Evolutionary conservation across 2,329 filamentous ascomycete genomes (phyloP).

Genomic region (Tolypocladium ovalisporum): DNA sequence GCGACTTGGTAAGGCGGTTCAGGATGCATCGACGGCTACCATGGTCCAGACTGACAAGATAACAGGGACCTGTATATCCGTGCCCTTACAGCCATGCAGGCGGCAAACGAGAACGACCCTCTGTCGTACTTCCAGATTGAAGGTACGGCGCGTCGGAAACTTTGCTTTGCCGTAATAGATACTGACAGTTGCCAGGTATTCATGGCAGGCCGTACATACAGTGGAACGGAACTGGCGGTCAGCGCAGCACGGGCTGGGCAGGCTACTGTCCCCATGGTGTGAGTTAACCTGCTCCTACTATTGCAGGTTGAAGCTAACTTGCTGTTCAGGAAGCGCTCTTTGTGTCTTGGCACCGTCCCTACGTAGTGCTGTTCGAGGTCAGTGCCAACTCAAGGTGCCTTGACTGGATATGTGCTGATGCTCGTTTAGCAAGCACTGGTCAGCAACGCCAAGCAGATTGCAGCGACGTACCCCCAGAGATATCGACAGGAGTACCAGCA

Average conservation of each 20-base stretch:
- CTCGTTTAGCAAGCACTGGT: constrained; percentile 35
- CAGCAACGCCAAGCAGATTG: constrained; percentile 33
- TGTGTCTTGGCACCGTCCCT: constrained; percentile 46
- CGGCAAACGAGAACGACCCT: constrained; percentile 25
- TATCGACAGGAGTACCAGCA: constrained; percentile 25
- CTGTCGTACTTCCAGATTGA: constrained; percentile 39
- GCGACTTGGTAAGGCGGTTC: neutral
- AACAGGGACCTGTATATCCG: constrained; percentile 39
- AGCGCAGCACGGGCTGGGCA: constrained; percentile 16
- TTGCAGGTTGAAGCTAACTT: neutral
- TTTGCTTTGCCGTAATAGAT: neutral
- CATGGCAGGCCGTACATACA: constrained; percentile 30
- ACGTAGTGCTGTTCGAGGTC: constrained; percentile 42
- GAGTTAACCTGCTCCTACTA: neutral
- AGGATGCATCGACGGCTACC: neutral
- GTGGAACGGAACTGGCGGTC: constrained; percentile 28
- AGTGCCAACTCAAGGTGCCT: neutral
- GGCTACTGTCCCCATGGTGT: constrained; percentile 41
- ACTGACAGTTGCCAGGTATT: constrained; percentile 18
- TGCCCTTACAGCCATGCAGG: constrained; percentile 31
- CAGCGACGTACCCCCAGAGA: constrained; percentile 27
- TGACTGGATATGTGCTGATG: neutral
- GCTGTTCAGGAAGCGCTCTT: constrained; percentile 33
- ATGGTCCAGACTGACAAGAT: neutral
- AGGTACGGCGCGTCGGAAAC: constrained; percentile 17